Base-by-base conservation (phyloP, 768 basidiomycete genomes). In the Suillus cothurnatus region DNA sequence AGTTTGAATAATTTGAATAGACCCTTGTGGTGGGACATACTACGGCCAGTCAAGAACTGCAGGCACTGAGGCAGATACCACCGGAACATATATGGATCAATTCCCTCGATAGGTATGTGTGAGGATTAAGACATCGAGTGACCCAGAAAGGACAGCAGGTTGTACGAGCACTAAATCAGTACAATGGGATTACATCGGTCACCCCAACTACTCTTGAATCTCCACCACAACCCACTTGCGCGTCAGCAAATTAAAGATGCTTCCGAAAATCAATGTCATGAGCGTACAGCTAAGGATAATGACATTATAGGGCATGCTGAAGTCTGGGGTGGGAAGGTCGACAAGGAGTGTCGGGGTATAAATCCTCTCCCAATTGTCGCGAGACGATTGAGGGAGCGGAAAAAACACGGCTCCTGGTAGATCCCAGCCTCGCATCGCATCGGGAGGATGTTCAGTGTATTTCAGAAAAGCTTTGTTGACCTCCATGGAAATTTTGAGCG, bases 281-380 rank as follows among this genome's bases (percentile, higher is more conserved):
- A 98, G 80, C 12, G 94, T 95, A 73, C 91, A 94, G 65, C 87
- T 95, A 82, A 99, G 91, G 72, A 98, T 98, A 77, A 99, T 98
- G 56, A 99, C 97, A 79, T 99, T 99, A 81, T 99, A 99, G 1
- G 97, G 97, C 97, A 99, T 99, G 76, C 93, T 95, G 75, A 99
- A 99, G 76, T 99, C 97, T 0, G 97, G 97, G 41, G 94, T 95
- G n/a, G 97, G 91, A n/a, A 97, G 85, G 75, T 96, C 94, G 53
- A 96, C 87, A 43, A 99, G 86, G 31, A 97, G 82, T 11, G 89
- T 84, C 0, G 87, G 82, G 2, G 94, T 95, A 76, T 97, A 97
- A 55, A 97, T 84, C 53, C 89, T 71, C 61, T 31, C 69, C 55
- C 60, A 67, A 68, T 17, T 53, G 31, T 63, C 62, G 11, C 41